Evolutionary conservation across 2,329 filamentous ascomycete genomes (phyloP), one percentile per base, ranked within the genome.

Genomic region (Botrytis hyacinthi): DNA sequence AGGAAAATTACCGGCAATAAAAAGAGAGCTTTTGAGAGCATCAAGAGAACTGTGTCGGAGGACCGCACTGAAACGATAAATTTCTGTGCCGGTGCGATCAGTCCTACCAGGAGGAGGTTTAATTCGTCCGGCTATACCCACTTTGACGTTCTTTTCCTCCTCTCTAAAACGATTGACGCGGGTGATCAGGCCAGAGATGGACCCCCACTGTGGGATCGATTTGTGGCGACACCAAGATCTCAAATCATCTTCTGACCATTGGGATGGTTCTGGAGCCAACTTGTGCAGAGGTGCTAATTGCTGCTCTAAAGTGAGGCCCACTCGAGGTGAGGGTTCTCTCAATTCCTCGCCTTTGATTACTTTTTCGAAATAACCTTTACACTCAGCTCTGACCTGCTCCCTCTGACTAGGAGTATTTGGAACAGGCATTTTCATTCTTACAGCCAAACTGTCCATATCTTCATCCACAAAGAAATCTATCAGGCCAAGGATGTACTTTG

Each of bases 1-100:
- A 54, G 75, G 75, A 26, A 77, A 76, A 44, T 63, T 59, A 0
- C 73, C 76, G 1, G 40, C 60, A 5, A 69, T 69, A 8, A 73
- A 74, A 1, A 77, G 74, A 4, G 71, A 54, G 12, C 65, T 68
- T 54, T 76, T 76, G 59, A 76, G 70, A 20, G 71, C 70, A 16
- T 66, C 35, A 18, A 76, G 73, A 18, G 62, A 69, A 26, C 71
- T 77, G 4, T 35, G 40, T 1, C 48, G 16, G 9, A 73, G 71
- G 9, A 61, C 57, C 10, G 68, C 72, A 42, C 72, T 70, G 40
- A 74, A 76, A 40, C 37, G 42, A 63, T 76, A 77, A 18, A 35
- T 68, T 44, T 76, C 75, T 54, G 73, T 40, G 6, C 73, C 73
- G 29, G 60, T 59, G 9, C 40, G n/a, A 37, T 66, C 57, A 22